These are phyloP conservation scores for Apiospora saccharicola DNA, from an alignment of 2,329 filamentous ascomycete genomes.

Conservation along the genomic window DNA sequence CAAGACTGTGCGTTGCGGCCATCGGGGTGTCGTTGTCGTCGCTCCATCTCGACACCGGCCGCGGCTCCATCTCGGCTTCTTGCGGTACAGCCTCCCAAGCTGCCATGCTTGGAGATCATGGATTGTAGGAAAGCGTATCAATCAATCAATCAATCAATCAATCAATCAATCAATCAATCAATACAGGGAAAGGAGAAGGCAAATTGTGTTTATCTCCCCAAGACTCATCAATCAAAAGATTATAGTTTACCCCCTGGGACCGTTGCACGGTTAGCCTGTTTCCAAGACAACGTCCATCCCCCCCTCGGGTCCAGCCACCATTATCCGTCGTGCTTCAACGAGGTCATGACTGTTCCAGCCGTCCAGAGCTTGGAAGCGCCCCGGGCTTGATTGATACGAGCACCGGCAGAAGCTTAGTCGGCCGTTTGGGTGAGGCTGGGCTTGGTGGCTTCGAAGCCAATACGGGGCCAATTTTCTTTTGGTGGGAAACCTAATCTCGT, in stretches of 20 bases:
- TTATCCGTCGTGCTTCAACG: background rate
- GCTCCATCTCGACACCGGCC: conserved; percentile 13
- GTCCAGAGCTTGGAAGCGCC: background rate
- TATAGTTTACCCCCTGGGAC: background rate
- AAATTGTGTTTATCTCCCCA: background rate
- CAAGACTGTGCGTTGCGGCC: background rate
- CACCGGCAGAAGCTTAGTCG: background rate
- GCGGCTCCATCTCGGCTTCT: background rate
- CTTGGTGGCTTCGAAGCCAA: background rate
- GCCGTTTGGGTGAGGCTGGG: background rate
- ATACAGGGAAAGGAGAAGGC: background rate
- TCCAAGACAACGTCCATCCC: conserved; percentile 3
- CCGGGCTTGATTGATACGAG: background rate
- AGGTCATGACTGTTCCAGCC: background rate
- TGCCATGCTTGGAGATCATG: background rate
- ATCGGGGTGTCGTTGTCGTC: background rate
- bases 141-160: too few relatives aligned
- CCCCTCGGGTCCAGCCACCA: background rate
- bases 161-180: too few relatives aligned
- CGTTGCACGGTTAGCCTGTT: background rate
- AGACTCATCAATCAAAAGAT: background rate
- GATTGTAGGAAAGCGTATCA: background rate
- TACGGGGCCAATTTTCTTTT: too few relatives aligned
- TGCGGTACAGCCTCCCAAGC: conserved; percentile 16
- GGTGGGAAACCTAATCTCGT: background rate